Evolutionary conservation across 306 rosid species (phyloP).

Genomic region (Sicyos edulis): DNA sequence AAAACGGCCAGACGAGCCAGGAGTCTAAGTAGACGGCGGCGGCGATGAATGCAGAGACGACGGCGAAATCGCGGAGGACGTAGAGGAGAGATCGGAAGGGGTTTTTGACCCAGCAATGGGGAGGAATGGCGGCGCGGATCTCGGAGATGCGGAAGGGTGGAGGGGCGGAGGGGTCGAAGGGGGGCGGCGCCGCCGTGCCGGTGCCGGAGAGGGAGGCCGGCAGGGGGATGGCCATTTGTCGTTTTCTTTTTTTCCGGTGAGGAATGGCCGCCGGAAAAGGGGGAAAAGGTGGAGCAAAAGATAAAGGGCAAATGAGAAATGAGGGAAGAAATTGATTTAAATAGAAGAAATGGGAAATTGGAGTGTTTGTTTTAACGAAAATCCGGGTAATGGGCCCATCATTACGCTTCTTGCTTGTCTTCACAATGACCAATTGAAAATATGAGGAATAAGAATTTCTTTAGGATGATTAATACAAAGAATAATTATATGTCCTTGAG

Average conservation of each 20-base stretch:
- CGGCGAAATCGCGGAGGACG: constrained; percentile 50
- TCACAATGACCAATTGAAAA: no score
- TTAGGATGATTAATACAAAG: no score
- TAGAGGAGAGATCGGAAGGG: constrained; percentile 72
- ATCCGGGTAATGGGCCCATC: no score
- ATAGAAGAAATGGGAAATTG: not conserved
- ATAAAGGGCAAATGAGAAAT: not conserved
- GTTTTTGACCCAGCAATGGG: constrained; percentile 80
- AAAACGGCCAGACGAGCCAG: constrained; percentile 64
- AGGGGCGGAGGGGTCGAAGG: constrained; percentile 79
- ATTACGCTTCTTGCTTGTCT: no score
- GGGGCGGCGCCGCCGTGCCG: not conserved
- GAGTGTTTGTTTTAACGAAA: no score
- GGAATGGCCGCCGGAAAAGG: not conserved
- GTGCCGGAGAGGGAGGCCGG: not conserved
- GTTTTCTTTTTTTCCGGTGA: not conserved
- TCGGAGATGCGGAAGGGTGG: constrained; percentile 80
- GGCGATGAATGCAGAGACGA: constrained; percentile 36
- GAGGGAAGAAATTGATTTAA: not conserved
- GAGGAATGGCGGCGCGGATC: constrained; percentile 82
- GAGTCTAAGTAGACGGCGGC: constrained; percentile 37
- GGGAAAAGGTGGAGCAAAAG: not conserved
- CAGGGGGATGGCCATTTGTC: constrained; percentile 6
- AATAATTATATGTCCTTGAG: no score
- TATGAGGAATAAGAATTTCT: no score